Conservation (phyloP, 2,329 filamentous ascomycete genomes). For the Colletotrichum incanum region DNA sequence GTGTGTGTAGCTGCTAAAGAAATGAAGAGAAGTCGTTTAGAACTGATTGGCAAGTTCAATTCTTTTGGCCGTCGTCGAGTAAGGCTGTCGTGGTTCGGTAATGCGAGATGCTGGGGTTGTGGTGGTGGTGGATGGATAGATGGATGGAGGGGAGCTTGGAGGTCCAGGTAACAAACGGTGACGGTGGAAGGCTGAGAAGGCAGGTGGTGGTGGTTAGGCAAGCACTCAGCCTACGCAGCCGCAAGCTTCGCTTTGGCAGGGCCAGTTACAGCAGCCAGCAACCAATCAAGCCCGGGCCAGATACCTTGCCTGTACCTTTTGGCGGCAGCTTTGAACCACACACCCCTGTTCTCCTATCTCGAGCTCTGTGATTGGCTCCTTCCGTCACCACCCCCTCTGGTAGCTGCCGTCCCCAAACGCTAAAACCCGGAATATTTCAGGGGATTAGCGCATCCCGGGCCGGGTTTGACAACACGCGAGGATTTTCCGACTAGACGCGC, state of each 20-base stretch:
- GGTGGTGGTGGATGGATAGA: slow-evolving; percentile 10
- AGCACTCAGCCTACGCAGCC: slow-evolving; percentile 58
- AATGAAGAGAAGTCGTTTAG: background rate
- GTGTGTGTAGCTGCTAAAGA: slow-evolving; percentile 34
- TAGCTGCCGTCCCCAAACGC: slow-evolving; percentile 17
- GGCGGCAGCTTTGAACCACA: background rate
- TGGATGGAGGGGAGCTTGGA: slow-evolving; percentile 40
- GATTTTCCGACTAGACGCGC: slow-evolving; percentile 44
- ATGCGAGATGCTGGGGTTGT: slow-evolving; percentile 26
- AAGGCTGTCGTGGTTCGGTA: slow-evolving; percentile 27
- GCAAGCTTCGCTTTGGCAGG: slow-evolving; percentile 32
- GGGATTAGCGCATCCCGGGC: slow-evolving; percentile 21
- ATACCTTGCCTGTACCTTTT: background rate
- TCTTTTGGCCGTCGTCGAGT: slow-evolving; percentile 9
- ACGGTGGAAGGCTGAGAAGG: slow-evolving; percentile 37
- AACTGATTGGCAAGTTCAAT: slow-evolving; percentile 8
- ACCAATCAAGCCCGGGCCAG: slow-evolving; percentile 4
- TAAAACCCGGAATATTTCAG: slow-evolving; percentile 39
- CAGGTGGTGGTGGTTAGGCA: slow-evolving; percentile 50
- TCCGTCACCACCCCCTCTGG: background rate
- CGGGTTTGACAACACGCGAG: slow-evolving; percentile 35
- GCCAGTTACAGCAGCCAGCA: slow-evolving; percentile 4
- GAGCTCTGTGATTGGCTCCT: slow-evolving; percentile 34
- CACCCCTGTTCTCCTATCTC: slow-evolving; percentile 1
- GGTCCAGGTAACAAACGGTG: slow-evolving; percentile 42